Evolutionary conservation across 176 grass and related monocot species (phyloP).

Genomic region (Aegilops longissima): DNA sequence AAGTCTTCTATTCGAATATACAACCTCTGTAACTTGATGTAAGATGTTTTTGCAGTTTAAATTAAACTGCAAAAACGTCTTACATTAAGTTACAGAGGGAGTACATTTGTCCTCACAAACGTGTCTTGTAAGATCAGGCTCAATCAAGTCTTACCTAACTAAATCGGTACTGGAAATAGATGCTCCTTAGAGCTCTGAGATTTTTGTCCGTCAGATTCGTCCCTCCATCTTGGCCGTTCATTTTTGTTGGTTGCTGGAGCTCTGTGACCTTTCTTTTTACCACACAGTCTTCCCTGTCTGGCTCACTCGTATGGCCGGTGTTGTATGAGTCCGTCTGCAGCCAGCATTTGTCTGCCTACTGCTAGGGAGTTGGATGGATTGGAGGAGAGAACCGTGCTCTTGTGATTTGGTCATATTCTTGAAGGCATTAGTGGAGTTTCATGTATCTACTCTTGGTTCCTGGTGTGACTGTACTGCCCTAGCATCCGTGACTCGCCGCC

Average conservation of each 20-base stretch:
- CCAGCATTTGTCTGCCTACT: neutral
- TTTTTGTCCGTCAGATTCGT: neutral
- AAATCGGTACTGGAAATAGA: neutral
- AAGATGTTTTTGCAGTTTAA: no score
- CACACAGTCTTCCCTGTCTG: neutral
- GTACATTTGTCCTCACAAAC: neutral
- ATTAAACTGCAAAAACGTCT: no score
- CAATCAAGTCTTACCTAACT: neutral
- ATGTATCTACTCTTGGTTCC: neutral
- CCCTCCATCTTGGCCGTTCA: neutral
- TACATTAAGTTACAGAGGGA: no score
- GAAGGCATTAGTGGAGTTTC: neutral
- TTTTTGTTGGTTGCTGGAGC: neutral
- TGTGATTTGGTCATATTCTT: neutral
- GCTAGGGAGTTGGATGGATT: neutral
- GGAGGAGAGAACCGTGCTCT: neutral
- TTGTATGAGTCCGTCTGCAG: neutral
- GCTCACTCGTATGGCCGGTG: neutral
- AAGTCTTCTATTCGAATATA: neutral
- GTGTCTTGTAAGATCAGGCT: neutral
- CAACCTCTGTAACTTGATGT: no score
- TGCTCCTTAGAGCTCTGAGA: neutral
- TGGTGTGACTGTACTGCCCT: neutral
- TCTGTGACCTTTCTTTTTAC: neutral
- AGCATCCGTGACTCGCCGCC: neutral